These are phyloP conservation scores for Yamadazyma sp. DNA, from an alignment of 805 yeast species.

Conservation along the genomic window DNA sequence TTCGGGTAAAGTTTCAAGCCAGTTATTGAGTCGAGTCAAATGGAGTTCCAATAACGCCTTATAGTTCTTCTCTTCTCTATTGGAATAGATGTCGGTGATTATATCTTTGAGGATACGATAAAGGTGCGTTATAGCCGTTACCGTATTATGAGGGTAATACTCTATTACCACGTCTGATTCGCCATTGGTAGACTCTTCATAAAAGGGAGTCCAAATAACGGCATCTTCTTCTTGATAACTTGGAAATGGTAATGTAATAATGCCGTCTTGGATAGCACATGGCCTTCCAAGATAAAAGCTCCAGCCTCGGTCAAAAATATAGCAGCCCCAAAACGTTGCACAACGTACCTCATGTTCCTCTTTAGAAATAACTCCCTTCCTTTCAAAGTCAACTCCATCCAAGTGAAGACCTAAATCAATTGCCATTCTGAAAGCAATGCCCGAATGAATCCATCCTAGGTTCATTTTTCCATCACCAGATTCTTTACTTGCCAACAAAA, in stretches of 20 bases:
- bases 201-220: slow-evolving; percentile 7
- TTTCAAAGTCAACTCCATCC: slow-evolving; percentile 6
- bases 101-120: slow-evolving; percentile 10
- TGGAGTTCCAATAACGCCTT: slow-evolving; percentile 4
- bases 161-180: background rate
- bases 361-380: slow-evolving; percentile 9
- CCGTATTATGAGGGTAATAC: slow-evolving; percentile 12
- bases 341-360: slow-evolving; percentile 11
- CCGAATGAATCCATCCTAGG: slow-evolving; percentile 15
- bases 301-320: slow-evolving; percentile 15
- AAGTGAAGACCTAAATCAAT: slow-evolving; percentile 16
- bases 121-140: slow-evolving; percentile 5
- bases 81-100: slow-evolving; percentile 9
- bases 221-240: slow-evolving; percentile 4
- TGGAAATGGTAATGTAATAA: slow-evolving; percentile 9
- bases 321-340: slow-evolving; percentile 17
- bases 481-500: slow-evolving; percentile 15
- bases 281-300: slow-evolving; percentile 14
- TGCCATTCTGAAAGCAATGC: slow-evolving; percentile 14
- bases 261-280: slow-evolving; percentile 7
- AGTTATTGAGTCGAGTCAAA: slow-evolving; percentile 5
- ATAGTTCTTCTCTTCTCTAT: slow-evolving; percentile 5
- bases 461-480: slow-evolving; percentile 12
- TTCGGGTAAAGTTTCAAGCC: slow-evolving; percentile 9
- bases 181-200: background rate